phyloP scores from a whole-genome alignment of 2,329 filamentous ascomycete species.

The Xylaria digitata region DNA sequence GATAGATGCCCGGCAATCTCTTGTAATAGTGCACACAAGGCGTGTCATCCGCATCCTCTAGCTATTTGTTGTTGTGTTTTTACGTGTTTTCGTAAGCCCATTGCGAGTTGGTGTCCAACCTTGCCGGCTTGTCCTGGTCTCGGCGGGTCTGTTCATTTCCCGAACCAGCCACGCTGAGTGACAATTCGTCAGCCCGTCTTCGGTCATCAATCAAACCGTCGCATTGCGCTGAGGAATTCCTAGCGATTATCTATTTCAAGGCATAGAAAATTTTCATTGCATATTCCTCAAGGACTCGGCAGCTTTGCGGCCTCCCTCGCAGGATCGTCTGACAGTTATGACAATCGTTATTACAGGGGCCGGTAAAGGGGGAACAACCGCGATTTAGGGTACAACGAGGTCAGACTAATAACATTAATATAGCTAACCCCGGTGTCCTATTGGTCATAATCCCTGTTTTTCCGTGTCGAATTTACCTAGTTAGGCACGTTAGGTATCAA shows the following conservation, averaged over 20 bases:
- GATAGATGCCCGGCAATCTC: conserved; percentile 7
- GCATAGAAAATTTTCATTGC: conserved; percentile 28
- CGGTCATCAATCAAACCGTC: conserved; percentile 25
- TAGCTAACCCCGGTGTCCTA: conserved; percentile 27
- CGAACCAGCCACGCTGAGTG: conserved; percentile 28
- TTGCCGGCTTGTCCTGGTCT: conserved; percentile 30
- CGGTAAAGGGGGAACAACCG: conserved; percentile 31
- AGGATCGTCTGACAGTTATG: conserved; percentile 39
- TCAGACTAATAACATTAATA: conserved; percentile 38
- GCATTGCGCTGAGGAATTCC: conserved; percentile 17
- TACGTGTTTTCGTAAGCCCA: conserved; percentile 23
- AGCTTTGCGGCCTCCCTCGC: conserved; percentile 20
- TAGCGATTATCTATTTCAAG: conserved; percentile 32
- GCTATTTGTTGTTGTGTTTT: conserved; percentile 13
- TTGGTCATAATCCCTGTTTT: conserved; percentile 36
- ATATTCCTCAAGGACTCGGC: conserved; percentile 24
- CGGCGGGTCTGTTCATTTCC: conserved; percentile 36
- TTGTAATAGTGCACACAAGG: conserved; percentile 17
- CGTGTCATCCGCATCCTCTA: conserved; percentile 26
- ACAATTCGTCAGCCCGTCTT: conserved; percentile 26
- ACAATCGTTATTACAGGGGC: conserved; percentile 36
- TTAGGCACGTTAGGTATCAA: conserved; percentile 40
- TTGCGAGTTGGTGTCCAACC: conserved; percentile 29
- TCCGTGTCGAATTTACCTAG: conserved; percentile 34
- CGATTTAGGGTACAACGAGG: conserved; percentile 24